phyloP scores from a whole-genome alignment of 805 yeast species.

The Saccharomycodes ludwigii region DNA sequence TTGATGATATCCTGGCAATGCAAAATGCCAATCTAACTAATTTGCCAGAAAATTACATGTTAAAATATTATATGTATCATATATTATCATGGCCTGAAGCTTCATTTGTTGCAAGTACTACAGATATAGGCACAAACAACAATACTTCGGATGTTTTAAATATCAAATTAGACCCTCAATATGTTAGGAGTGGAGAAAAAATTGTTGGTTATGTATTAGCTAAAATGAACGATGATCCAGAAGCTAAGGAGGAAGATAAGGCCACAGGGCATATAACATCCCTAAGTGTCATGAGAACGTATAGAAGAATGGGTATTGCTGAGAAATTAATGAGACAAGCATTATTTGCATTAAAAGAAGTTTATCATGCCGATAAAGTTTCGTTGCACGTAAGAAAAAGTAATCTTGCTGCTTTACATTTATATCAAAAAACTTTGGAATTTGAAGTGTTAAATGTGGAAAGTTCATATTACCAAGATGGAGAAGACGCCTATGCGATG shows the following conservation, averaged over 20 bases:
- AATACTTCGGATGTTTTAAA: constrained; percentile 16
- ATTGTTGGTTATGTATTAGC: constrained; percentile 94
- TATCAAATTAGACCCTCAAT: constrained; percentile 48
- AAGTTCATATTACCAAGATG: constrained; percentile 87
- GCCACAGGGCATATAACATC: constrained; percentile 82
- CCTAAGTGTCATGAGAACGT: constrained; percentile 87
- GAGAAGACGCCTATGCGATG: constrained; percentile 97
- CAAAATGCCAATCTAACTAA: constrained; percentile 89
- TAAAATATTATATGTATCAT: constrained; percentile 91
- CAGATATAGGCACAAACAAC: too few relatives aligned
- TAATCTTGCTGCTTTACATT: constrained; percentile 85
- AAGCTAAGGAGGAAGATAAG: constrained; percentile 48
- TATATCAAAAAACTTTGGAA: constrained; percentile 72
- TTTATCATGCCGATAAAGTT: constrained; percentile 70
- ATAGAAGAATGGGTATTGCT: constrained; percentile 90
- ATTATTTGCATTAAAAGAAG: constrained; percentile 66
- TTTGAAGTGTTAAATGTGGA: constrained; percentile 79
- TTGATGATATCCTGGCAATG: constrained; percentile 83
- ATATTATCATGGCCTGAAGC: constrained; percentile 96
- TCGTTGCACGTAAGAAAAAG: constrained; percentile 89
- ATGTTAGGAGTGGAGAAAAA: constrained; percentile 56
- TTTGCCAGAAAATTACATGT: constrained; percentile 86
- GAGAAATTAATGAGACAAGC: constrained; percentile 83
- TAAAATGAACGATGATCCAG: constrained; percentile 92
- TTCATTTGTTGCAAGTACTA: constrained; percentile 85